phyloP scores from a whole-genome alignment of 352 stramenopile genomes.

The Phytophthora agathidicida region DNA sequence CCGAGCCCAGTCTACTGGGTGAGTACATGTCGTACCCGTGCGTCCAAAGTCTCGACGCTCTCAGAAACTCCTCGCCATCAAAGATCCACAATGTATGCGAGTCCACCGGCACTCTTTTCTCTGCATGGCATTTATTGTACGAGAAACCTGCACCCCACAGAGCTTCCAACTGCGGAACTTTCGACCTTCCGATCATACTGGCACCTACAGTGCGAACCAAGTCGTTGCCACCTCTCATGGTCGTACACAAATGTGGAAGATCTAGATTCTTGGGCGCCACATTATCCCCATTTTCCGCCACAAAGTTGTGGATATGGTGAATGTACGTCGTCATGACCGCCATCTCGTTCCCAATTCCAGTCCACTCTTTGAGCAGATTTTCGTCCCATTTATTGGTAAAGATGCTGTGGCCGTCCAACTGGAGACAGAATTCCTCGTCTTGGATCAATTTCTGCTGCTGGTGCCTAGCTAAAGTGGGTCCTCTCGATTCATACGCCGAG shows the following conservation, averaged over 20 bases:
- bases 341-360: slow-evolving; percentile 76
- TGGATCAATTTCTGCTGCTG: slow-evolving; percentile 76
- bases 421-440: slow-evolving; percentile 81
- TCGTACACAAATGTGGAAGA: slow-evolving; percentile 76
- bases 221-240: slow-evolving; percentile 58
- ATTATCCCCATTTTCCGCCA: slow-evolving; percentile 74
- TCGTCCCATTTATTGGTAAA: slow-evolving; percentile 85
- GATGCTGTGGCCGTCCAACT: slow-evolving; percentile 82
- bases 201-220: slow-evolving; percentile 73
- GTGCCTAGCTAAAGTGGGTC: slow-evolving; percentile 70
- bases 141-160: slow-evolving; percentile 76
- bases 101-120: slow-evolving; percentile 65
- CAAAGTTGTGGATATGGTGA: slow-evolving; percentile 83
- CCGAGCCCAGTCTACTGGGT: slow-evolving; percentile 50
- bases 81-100: slow-evolving; percentile 77
- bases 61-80: slow-evolving; percentile 66
- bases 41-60: slow-evolving; percentile 63
- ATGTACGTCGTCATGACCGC: slow-evolving; percentile 81
- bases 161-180: slow-evolving; percentile 66
- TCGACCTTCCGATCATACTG: slow-evolving; percentile 76
- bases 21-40: slow-evolving; percentile 73
- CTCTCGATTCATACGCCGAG: slow-evolving; percentile 68
- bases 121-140: slow-evolving; percentile 80
- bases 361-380: slow-evolving; percentile 72
- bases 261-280: slow-evolving; percentile 53